These are phyloP conservation scores for Pyrenochaeta sp. DNA, from an alignment of 2,329 filamentous ascomycete species.

Conservation along the genomic window DNA sequence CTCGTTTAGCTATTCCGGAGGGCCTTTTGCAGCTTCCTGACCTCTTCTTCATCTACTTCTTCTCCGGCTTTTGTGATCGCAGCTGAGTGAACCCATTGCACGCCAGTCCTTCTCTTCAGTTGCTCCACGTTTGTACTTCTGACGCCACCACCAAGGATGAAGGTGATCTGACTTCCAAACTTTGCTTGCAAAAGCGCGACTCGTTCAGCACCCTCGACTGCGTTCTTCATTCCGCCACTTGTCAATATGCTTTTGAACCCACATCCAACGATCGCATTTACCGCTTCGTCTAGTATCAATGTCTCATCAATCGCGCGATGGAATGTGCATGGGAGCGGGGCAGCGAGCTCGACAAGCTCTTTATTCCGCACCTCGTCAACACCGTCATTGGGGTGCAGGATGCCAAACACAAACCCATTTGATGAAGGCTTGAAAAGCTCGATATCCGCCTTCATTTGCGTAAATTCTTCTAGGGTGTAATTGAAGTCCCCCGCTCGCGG, in stretches of 20 bases:
- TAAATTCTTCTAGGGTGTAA: constrained; percentile 54
- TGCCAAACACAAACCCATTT: constrained; percentile 63
- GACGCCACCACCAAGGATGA: constrained; percentile 63
- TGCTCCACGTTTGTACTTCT: constrained; percentile 53
- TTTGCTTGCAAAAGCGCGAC: constrained; percentile 43
- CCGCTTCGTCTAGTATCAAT: constrained; percentile 34
- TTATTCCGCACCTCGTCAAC: constrained; percentile 55
- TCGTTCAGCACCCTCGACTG: constrained; percentile 45
- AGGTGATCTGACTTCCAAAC: constrained; percentile 45
- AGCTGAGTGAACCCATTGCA: constrained; percentile 56
- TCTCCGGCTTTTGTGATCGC: constrained; percentile 49
- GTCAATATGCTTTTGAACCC: constrained; percentile 61
- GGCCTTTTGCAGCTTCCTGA: constrained; percentile 20
- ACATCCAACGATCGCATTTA: constrained; percentile 51
- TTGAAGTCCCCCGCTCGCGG: constrained; percentile 58
- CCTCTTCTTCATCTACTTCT: constrained; percentile 40
- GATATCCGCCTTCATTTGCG: constrained; percentile 55
- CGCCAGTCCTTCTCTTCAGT: constrained; percentile 42
- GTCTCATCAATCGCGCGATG: constrained; percentile 63
- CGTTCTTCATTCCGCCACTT: constrained; percentile 53
- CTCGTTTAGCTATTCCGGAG: background rate
- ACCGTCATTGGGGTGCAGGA: constrained; percentile 44
- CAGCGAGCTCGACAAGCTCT: constrained; percentile 54
- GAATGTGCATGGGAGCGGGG: constrained; percentile 60
- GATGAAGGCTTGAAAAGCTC: constrained; percentile 46